Evolutionary conservation across 371 early-diverging fungal genomes (phyloP).

Genomic region (Thermomucor indicae-seudaticae): DNA sequence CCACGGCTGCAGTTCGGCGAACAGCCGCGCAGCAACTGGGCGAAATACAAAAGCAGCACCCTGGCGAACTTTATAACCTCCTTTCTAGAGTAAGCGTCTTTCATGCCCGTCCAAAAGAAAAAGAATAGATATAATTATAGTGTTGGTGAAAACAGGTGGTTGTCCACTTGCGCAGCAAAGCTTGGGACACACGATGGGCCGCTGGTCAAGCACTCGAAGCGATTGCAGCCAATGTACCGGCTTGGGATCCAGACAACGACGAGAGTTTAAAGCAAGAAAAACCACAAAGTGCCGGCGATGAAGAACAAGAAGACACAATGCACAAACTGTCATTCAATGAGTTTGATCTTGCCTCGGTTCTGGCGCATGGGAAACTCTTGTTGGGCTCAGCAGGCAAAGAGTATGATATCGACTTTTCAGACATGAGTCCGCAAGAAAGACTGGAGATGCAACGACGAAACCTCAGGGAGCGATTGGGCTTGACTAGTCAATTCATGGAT

Average conservation of each 20-base stretch:
- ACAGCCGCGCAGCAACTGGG: conserved; percentile 96
- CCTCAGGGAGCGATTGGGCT: conserved; percentile 82
- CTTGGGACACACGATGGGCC: conserved; percentile 96
- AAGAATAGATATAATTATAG: too few relatives aligned
- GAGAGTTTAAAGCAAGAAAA: conserved; percentile 4
- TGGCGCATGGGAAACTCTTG: conserved; percentile 78
- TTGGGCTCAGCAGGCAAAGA: conserved; percentile 89
- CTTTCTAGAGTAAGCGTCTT: conserved; percentile 74
- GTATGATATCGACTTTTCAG: conserved; percentile 81
- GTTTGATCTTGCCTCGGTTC: conserved; percentile 80
- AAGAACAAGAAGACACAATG: conserved; percentile 18
- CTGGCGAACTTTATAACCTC: conserved; percentile 85
- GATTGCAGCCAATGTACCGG: conserved; percentile 83
- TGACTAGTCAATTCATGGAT: conserved; percentile 86
- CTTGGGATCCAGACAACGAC: conserved; percentile 65
- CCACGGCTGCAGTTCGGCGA: conserved; percentile 79
- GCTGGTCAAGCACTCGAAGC: conserved; percentile 90
- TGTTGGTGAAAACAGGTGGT: conserved; percentile 51
- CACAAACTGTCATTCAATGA: conserved; percentile 68
- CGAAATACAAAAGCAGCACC: conserved; percentile 91
- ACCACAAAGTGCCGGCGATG: conserved; percentile 11
- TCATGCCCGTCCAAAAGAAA: too few relatives aligned
- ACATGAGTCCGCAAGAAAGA: conserved; percentile 83
- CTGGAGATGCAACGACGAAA: conserved; percentile 79
- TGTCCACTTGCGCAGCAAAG: conserved; percentile 81